Percentiles rank a stretch among this genome's conserved stretches.
phyloP scores from a whole-genome alignment of 2,329 filamentous ascomycete species.

The Monosporascus sp. region DNA sequence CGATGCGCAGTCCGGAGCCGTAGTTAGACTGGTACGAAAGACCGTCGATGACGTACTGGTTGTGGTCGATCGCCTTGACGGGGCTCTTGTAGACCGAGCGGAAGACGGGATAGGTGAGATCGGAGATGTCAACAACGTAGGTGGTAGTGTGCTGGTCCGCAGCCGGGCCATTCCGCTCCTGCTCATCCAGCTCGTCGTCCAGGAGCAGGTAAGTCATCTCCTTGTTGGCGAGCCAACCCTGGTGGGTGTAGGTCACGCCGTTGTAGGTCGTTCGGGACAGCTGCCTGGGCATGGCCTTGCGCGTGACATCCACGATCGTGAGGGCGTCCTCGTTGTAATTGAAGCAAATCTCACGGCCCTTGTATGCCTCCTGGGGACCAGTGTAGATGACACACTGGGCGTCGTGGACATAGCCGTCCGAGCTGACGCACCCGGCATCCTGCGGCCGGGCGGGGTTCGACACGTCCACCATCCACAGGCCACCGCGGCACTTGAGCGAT shows the following conservation, averaged over 20 bases:
- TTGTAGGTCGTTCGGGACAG: conserved; percentile 49
- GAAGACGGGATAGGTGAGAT: conserved; percentile 34
- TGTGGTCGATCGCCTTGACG: conserved; percentile 32
- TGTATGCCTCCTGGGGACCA: conserved; percentile 41
- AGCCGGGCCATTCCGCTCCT: conserved; percentile 31
- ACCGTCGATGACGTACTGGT: conserved; percentile 35
- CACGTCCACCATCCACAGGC: conserved; percentile 47
- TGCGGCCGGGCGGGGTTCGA: conserved; percentile 30
- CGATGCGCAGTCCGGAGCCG: conserved; percentile 33
- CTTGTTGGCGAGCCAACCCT: conserved; percentile 42
- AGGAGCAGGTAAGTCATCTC: conserved; percentile 35
- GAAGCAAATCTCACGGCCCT: conserved; percentile 48
- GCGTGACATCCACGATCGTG: conserved; percentile 45
- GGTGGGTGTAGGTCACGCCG: conserved; percentile 51
- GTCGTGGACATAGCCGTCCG: conserved; percentile 58
- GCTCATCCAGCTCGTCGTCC: conserved; percentile 45
- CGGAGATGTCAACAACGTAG: conserved; percentile 41
- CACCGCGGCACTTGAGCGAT: conserved; percentile 28
- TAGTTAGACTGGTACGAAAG: conserved; percentile 41
- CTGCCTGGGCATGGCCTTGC: conserved; percentile 37
- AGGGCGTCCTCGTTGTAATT: conserved; percentile 50
- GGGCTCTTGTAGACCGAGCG: conserved; percentile 28
- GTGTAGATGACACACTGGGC: conserved; percentile 54
- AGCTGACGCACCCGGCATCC: conserved; percentile 41
- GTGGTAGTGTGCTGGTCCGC: conserved; percentile 35